Percentiles rank a stretch among this genome's conserved stretches.
These are phyloP conservation scores for Aspergillus sp. DNA, from an alignment of 2,329 filamentous ascomycete genomes.

Conservation along the genomic window DNA sequence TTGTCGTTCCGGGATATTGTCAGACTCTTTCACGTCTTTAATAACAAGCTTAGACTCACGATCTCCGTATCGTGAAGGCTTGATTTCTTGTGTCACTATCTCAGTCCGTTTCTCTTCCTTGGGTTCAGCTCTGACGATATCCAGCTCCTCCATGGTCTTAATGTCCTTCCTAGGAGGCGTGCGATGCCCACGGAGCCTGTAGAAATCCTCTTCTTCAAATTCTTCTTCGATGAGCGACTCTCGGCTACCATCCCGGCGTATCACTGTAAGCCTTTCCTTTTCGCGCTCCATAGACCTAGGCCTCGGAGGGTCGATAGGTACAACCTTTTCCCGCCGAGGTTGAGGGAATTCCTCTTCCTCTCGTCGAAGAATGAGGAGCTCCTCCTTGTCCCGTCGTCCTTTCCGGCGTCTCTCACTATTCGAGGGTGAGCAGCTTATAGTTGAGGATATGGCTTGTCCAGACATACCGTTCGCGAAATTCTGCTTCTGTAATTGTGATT, in stretches of 20 bases:
- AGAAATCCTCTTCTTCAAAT: constrained; percentile 59
- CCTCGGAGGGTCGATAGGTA: constrained; percentile 28
- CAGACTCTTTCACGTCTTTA: constrained; percentile 60
- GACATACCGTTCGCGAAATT: constrained; percentile 55
- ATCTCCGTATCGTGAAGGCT: constrained; percentile 76
- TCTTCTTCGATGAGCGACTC: constrained; percentile 44
- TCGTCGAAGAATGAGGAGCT: constrained; percentile 59
- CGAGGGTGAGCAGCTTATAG: constrained; percentile 1
- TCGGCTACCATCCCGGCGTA: constrained; percentile 12
- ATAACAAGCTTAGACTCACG: constrained; percentile 72
- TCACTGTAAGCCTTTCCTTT: constrained; percentile 26
- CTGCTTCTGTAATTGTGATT: constrained; percentile 54
- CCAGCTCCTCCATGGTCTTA: constrained; percentile 68
- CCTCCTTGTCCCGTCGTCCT: constrained; percentile 62
- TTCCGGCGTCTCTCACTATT: constrained; percentile 22
- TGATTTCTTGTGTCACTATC: constrained; percentile 73
- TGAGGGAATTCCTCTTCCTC: constrained; percentile 39
- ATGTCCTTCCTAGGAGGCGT: constrained; percentile 64
- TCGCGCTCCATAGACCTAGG: constrained; percentile 31
- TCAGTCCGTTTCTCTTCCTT: constrained; percentile 77
- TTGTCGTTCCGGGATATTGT: constrained; percentile 54
- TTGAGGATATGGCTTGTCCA: background rate
- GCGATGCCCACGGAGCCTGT: constrained; percentile 67
- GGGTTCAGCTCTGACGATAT: constrained; percentile 79
- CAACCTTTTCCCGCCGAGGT: constrained; percentile 28